Evolutionary conservation across 768 basidiomycete species (phyloP).

Genomic region (Boletus tomentosulus): DNA sequence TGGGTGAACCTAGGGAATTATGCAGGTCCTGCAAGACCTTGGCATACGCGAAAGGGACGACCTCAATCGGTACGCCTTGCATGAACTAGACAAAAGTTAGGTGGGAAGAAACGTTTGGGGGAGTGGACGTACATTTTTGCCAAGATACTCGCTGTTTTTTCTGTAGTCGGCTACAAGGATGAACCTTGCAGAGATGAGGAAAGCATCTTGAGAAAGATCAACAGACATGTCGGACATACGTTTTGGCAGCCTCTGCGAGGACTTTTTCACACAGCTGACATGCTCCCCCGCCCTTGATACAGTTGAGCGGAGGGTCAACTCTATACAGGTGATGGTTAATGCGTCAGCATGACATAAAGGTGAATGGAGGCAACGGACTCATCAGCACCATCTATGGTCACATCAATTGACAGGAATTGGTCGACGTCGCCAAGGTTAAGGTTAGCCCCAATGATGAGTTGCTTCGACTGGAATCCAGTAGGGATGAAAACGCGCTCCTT

Average conservation of each 20-base stretch:
- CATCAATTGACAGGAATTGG: slow-evolving; percentile 84
- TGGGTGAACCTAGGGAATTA: slow-evolving; percentile 55
- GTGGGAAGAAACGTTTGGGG: neutral
- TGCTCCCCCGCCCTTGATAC: slow-evolving; percentile 96
- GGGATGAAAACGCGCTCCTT: slow-evolving; percentile 83
- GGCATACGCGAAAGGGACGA: slow-evolving; percentile 93
- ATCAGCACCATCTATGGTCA: slow-evolving; percentile 97
- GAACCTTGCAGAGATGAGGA: too few relatives aligned
- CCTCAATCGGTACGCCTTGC: slow-evolving; percentile 92
- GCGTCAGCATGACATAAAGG: neutral
- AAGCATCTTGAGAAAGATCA: neutral
- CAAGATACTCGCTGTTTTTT: too few relatives aligned
- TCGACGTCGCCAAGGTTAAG: slow-evolving; percentile 85
- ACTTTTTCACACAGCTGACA: slow-evolving; percentile 98
- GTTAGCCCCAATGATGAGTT: slow-evolving; percentile 80
- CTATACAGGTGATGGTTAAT: slow-evolving; percentile 35
- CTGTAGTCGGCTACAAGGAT: too few relatives aligned
- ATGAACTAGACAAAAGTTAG: slow-evolving; percentile 49
- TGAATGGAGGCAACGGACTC: slow-evolving; percentile 53
- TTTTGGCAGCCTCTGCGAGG: slow-evolving; percentile 90
- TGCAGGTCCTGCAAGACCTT: slow-evolving; percentile 75
- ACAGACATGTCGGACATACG: slow-evolving; percentile 36
- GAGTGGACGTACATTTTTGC: slow-evolving; percentile 63
- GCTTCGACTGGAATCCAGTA: slow-evolving; percentile 94
- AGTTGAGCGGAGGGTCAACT: slow-evolving; percentile 82